Base-by-base conservation (phyloP, 306 rosid species). In the Notholithocarpus densiflorus region DNA sequence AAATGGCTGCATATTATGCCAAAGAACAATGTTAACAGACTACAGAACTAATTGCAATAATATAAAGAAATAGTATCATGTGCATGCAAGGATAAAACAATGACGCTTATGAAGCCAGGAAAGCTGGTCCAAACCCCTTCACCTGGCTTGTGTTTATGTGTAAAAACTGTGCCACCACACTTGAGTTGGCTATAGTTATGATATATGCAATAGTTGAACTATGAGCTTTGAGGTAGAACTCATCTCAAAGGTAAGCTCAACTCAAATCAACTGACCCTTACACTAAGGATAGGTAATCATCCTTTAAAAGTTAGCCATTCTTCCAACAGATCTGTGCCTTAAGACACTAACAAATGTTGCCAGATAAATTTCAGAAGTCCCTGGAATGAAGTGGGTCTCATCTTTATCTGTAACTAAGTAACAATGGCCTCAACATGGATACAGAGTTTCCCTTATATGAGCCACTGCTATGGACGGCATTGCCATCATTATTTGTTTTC, bases 1-100 rank as follows among this genome's bases (percentile, higher is more conserved):
- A 94, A 70, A 92, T 89, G 75, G 95, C 98, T 94, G 97, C 86
- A 82, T 54, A 71, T 68, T 79, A 83, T 78, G 77, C 68, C 73
- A 20, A 68, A 60, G 18, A 45, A 40, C 74, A 75, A 52, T 1
- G 77, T 77, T 6, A 73, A 48, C 19, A 31, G 43, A 40, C 37
- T 43, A 72, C 56, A 55, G n/a, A 66, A 66, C 24, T 17, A 24
- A 32, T 3, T 51, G 29, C 54, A 15, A 68, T 31, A 27, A 74
- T 27, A 17, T 55, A 18, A 11, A 29, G 15, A 60, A 23, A 60
- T 12, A 23, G 20, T 3, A 68, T 68, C 52, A 34, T 10, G 4
- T 7, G 17, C 18, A 34, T 32, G 52, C 72, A 19, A 68, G 52
- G 72, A 18, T 68, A 6, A 32, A 68, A 68, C 52, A 68, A 19